Evolutionary conservation across 345 rosid genomes (phyloP), one percentile per base, ranked within the genome.

Genomic region (Alliaria petiolata): DNA sequence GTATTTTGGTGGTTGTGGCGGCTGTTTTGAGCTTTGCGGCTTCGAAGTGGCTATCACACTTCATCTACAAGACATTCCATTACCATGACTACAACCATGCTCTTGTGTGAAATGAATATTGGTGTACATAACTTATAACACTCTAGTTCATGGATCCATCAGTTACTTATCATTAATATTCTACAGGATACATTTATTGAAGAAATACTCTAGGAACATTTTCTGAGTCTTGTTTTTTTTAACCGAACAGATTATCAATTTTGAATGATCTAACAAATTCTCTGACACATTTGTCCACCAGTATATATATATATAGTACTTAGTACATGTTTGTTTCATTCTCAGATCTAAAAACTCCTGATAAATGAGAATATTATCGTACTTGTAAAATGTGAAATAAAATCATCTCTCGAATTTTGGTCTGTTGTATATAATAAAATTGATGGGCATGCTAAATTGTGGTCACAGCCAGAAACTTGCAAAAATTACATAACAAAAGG

Each of bases 61-160:
- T 89, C 82, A 80, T 89, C 59, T 70, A 81, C 91, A 86, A 84
- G 58, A 86, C 42, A 9, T 92, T 92, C 65, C 96, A 69, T 70
- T 85, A 65, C 78, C 96, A 90, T 65, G 96, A 82, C 80, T 88
- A 92, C 52, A 78, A 84, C 62, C 96, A 92, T 74, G 91, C 93
- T 55, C 75, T 90, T 68, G 81, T 72, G 47, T 86, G 73, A 85
- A 52, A 49, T 50, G 51, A 12, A 54, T 72, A 12, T 44, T 54
- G 49, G 34, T 39, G 70, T 65, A 72, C 36, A 71, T 20, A 71
- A 36, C 31, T 39, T 28, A 34, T 28, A 65, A 15, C 46, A 33
- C 4, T 7, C 28, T 34, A 25, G 57, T 22, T 43, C 17, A n/a
- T 31, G 9, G 50, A 47, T 38, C 6, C 62, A 3, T 36, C 51